Conservation (phyloP, 1,284 basidiomycete species). For the Sanghuangporus weigelae region DNA sequence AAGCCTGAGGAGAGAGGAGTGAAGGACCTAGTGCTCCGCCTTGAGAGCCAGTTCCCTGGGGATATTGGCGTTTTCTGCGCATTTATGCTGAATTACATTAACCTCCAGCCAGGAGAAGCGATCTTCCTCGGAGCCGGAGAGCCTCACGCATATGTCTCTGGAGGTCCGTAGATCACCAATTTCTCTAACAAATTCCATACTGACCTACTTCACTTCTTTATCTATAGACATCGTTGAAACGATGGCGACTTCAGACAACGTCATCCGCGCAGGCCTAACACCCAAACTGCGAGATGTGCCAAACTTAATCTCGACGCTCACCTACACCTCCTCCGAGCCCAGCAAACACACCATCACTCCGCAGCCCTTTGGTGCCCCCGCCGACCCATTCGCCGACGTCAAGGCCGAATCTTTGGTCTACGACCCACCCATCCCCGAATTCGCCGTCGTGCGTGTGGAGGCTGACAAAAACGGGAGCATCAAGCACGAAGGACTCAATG, state of each 20-base stretch:
- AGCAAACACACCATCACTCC: conserved; percentile 69
- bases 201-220: not conserved
- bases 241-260: conserved; percentile 98
- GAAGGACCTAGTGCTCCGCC: conserved; percentile 62
- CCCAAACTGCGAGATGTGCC: conserved; percentile 93
- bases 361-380: conserved; percentile 36
- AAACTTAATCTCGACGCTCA: conserved; percentile 85
- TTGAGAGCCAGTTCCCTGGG: conserved; percentile 82
- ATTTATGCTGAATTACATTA: conserved; percentile 87
- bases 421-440: conserved; percentile 93
- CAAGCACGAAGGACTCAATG: conserved; percentile 58
- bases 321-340: conserved; percentile 72
- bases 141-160: conserved; percentile 94
- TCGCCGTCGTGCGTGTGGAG: conserved; percentile 68
- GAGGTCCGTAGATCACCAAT: conserved; percentile 48
- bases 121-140: conserved; percentile 95
- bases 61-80: conserved; percentile 96
- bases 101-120: conserved; percentile 78
- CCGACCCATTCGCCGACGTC: conserved; percentile 21
- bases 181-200: not conserved
- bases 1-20: conserved; percentile 41
- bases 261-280: conserved; percentile 96
- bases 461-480: conserved; percentile 40
- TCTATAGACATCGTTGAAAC: conserved; percentile 88
- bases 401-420: conserved; percentile 51